Conservation (phyloP, 2,329 filamentous ascomycete species). For the Malbranchea cinnamomea region DNA sequence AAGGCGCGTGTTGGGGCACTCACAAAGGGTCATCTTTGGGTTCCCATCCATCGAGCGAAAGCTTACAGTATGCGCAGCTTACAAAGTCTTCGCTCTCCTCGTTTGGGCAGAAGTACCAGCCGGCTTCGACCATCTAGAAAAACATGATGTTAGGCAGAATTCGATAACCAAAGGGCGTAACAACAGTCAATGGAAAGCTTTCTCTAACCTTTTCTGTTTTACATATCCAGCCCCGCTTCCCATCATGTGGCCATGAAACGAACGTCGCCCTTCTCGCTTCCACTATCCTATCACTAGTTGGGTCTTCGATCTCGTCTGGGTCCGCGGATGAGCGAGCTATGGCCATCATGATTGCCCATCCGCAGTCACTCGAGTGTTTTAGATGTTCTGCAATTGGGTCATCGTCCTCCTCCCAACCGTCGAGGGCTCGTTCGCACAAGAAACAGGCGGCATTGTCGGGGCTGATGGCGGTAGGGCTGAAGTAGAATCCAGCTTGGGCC, state of each 20-base stretch:
- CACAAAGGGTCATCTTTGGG: conserved; percentile 76
- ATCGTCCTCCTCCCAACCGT: conserved; percentile 84
- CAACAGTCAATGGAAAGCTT: conserved; percentile 5
- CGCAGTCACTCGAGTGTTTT: conserved; percentile 66
- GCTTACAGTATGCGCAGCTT: conserved; percentile 77
- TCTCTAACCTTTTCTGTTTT: conserved; percentile 62
- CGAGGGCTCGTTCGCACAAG: conserved; percentile 66
- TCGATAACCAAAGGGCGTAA: conserved; percentile 6
- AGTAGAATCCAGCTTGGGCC: conserved; percentile 83
- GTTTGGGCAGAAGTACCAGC: conserved; percentile 86
- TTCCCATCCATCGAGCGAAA: conserved; percentile 91
- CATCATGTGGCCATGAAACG: conserved; percentile 63
- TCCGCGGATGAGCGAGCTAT: conserved; percentile 32
- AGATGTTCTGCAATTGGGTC: conserved; percentile 73
- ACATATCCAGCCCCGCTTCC: conserved; percentile 76
- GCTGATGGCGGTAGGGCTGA: conserved; percentile 56
- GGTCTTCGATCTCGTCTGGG: conserved; percentile 49
- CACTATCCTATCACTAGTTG: conserved; percentile 53
- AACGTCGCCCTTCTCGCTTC: conserved; percentile 75
- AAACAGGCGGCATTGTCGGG: conserved; percentile 87
- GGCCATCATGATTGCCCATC: conserved; percentile 67
- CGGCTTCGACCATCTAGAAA: conserved; percentile 65
- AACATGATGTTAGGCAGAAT: conserved; percentile 1
- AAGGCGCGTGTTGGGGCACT: conserved; percentile 22
- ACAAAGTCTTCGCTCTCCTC: conserved; percentile 75